Conservation (phyloP, 176 grass and related monocot species). For the Oryza rufipogon region DNA sequence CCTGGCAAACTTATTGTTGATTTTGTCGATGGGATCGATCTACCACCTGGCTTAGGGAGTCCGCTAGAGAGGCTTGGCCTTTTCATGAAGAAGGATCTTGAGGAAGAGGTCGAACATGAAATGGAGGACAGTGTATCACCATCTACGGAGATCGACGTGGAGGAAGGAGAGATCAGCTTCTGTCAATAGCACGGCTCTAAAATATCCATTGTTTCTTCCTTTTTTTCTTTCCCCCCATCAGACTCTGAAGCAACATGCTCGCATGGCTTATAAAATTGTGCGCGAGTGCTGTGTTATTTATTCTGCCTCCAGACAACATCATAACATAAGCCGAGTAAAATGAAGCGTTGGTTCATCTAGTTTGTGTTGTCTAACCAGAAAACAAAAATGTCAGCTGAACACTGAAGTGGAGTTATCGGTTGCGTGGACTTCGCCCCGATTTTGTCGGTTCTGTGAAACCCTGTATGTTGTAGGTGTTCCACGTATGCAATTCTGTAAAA, state of each 20-base stretch:
- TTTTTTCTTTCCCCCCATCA: neutral
- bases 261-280: conserved; percentile 23
- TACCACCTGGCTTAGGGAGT: conserved; percentile 47
- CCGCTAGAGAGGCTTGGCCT: conserved; percentile 74
- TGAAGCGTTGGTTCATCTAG: neutral
- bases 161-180: conserved; percentile 68
- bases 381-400: neutral
- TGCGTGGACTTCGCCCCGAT: neutral
- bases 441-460: conserved; percentile 10
- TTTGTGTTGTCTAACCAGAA: conserved; percentile 32
- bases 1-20: conserved; percentile 44
- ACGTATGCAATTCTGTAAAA: conserved; percentile 1
- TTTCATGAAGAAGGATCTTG: conserved; percentile 70
- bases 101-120: conserved; percentile 57
- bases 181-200: conserved; percentile 28
- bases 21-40: conserved; percentile 52
- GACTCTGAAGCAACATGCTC: neutral
- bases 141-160: conserved; percentile 43
- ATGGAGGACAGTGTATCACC: conserved; percentile 50
- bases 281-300: conserved; percentile 18
- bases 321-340: conserved; percentile 20
- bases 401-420: neutral
- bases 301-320: conserved; percentile 1
- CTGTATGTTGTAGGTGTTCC: conserved; percentile 9
- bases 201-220: neutral